Evolutionary conservation across 345 rosid genomes (phyloP), one percentile per base, ranked within the genome.

Genomic region (Ailanthus altissimus): DNA sequence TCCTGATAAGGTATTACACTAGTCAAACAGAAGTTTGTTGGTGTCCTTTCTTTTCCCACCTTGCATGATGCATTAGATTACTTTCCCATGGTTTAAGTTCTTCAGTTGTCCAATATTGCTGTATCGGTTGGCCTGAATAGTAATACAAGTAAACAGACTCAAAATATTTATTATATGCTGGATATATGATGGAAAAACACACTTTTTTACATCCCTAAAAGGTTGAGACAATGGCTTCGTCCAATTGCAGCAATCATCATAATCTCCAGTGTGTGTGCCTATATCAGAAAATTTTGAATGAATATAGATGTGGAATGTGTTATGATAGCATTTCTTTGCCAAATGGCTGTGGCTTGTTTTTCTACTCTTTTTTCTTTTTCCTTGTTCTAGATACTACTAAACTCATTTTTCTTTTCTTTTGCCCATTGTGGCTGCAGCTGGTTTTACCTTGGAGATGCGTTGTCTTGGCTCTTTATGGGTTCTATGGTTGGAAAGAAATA

Each of bases 1-100:
- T 78, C 99, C 97, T 25, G 90, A 90, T 56, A 93, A 92, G 98
- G 99, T 96, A 85, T 70, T 47, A 12, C 18, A 66, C 21, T 40
- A 21, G 59, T 46, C 20, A 54, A 18, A 63, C 10, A 64, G 16
- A 67, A 67, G 70, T 23, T 58, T 16, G 25, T 5, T 67, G 50
- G 26, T 60, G 42, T 73, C 58, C 72, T 46, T 69, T 36, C 23
- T 51, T 36, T 74, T 6, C 26, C 45, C 32, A 72, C 46, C 36
- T 6, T 1, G 43, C 57, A 18, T 25, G 58, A 47, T 8, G 13
- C 51, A 68, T 10, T 6, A 45, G 18, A 28, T 28, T 11, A 12
- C 5, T 43, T 14, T 67, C 50, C 21, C 21, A 5, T 49, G 63
- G 21, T 76, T 72, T 61, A 53, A 69, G 45, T 21, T 75, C 64